phyloP scores from a whole-genome alignment of 2,329 filamentous ascomycete species.

The Lasiodiplodia hormozganensis region DNA sequence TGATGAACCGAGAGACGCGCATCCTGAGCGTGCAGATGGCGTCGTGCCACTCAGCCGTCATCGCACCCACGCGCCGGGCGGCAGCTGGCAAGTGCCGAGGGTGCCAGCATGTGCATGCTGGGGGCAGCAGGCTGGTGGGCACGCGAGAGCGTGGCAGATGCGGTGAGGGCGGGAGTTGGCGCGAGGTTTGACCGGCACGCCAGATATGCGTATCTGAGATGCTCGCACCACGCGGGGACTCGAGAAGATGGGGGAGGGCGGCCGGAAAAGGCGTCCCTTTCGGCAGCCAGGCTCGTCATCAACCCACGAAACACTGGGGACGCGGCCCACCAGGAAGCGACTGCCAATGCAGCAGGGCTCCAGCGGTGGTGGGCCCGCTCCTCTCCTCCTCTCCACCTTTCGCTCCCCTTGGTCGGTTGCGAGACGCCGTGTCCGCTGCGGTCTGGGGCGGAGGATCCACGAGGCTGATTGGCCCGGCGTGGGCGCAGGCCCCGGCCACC shows the following conservation, averaged over 20 bases:
- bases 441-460: constrained; percentile 10
- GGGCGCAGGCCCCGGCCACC: not conserved
- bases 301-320: constrained; percentile 13
- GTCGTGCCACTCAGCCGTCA: constrained; percentile 3
- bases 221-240: constrained; percentile 15
- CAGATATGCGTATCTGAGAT: constrained; percentile 11
- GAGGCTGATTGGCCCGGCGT: constrained; percentile 12
- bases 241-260: constrained; percentile 15
- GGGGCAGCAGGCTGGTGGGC: too few relatives aligned
- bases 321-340: constrained; percentile 7
- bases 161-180: not conserved
- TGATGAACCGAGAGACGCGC: constrained; percentile 13
- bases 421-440: constrained; percentile 5
- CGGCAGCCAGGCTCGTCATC: constrained; percentile 21
- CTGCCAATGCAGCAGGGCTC: not conserved
- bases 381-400: constrained; percentile 21
- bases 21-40: constrained; percentile 1
- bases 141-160: constrained; percentile 2
- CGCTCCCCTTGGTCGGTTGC: not conserved
- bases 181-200: constrained; percentile 17
- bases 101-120: not conserved
- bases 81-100: constrained; percentile 6
- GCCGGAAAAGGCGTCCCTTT: constrained; percentile 15
- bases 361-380: constrained; percentile 17
- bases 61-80: not conserved